Evolutionary conservation across 1,139 yeast species (phyloP).

Genomic region (Kurtzmaniella quercitrusa): DNA sequence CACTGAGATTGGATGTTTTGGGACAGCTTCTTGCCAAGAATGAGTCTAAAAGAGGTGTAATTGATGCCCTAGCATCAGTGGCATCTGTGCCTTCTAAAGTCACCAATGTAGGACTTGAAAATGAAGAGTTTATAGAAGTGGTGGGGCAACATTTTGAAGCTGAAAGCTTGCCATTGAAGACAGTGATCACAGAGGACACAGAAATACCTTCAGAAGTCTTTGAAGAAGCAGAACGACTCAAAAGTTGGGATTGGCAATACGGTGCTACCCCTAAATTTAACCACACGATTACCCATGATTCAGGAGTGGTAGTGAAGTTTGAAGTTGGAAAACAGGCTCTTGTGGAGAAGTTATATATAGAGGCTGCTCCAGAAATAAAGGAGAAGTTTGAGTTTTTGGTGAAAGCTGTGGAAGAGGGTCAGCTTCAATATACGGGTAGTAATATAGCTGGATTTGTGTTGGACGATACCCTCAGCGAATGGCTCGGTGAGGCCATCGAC

Average conservation of each 20-base stretch:
- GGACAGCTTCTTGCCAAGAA: conserved; percentile 53
- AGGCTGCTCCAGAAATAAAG: conserved; percentile 13
- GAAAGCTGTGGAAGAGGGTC: conserved; percentile 17
- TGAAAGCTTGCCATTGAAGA: conserved; percentile 6
- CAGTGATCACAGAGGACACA: conserved; percentile 20
- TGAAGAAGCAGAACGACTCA: conserved; percentile 39
- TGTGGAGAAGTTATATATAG: conserved; percentile 20
- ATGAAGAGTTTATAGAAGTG: conserved; percentile 43
- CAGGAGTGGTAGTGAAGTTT: conserved; percentile 32
- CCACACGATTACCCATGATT: conserved; percentile 33
- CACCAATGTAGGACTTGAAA: conserved; percentile 50
- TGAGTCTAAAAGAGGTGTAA: conserved; percentile 36
- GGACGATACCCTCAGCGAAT: conserved; percentile 41
- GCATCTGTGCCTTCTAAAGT: conserved; percentile 79
- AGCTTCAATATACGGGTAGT: conserved; percentile 37
- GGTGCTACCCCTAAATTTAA: conserved; percentile 69
- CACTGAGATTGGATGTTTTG: conserved; percentile 57
- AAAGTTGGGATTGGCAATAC: conserved; percentile 66
- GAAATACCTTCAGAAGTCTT: conserved; percentile 45
- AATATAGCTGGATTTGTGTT: conserved; percentile 42
- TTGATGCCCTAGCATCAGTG: conserved; percentile 58
- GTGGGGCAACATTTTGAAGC: conserved; percentile 28
- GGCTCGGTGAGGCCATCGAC: conserved; percentile 46
- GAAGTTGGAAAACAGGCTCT: conserved; percentile 38
- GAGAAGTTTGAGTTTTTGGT: conserved; percentile 29